Conservation (phyloP, 2,329 filamentous ascomycete genomes). For the Alternaria sp. region DNA sequence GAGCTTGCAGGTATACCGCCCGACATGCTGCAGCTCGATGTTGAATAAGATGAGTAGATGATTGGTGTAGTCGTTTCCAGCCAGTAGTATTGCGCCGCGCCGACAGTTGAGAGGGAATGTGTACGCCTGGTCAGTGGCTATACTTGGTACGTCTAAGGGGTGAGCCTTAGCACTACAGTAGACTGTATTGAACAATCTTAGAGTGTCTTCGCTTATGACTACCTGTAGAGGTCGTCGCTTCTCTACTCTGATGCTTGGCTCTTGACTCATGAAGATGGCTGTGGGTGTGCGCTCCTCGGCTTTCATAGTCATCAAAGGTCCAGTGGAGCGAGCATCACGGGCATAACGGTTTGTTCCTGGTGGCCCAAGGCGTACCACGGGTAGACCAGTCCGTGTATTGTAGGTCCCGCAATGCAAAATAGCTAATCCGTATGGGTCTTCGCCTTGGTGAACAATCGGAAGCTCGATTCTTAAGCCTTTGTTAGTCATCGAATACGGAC, state of each 20-base stretch:
- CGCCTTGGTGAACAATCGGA: background rate
- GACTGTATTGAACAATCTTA: fast-evolving
- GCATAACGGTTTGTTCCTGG: background rate
- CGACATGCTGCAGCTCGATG: background rate
- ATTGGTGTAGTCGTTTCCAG: background rate
- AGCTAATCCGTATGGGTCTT: background rate
- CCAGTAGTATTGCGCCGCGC: background rate
- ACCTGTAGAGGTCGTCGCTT: background rate
- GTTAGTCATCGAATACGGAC: background rate
- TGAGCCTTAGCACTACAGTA: background rate
- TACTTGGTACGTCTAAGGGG: background rate
- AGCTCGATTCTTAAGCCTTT: background rate
- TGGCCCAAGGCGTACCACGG: background rate
- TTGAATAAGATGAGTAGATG: background rate
- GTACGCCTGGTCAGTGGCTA: background rate
- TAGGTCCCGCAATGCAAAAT: background rate
- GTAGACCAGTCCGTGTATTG: background rate
- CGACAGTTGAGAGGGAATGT: background rate
- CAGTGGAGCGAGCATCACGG: background rate
- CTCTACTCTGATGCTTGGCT: background rate
- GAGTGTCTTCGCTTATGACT: background rate
- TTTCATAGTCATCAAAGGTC: background rate
- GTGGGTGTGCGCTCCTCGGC: background rate
- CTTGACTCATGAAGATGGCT: background rate
- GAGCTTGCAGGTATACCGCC: background rate